Conservation (phyloP, 306 rosid species). For the Datisca glomerata region DNA sequence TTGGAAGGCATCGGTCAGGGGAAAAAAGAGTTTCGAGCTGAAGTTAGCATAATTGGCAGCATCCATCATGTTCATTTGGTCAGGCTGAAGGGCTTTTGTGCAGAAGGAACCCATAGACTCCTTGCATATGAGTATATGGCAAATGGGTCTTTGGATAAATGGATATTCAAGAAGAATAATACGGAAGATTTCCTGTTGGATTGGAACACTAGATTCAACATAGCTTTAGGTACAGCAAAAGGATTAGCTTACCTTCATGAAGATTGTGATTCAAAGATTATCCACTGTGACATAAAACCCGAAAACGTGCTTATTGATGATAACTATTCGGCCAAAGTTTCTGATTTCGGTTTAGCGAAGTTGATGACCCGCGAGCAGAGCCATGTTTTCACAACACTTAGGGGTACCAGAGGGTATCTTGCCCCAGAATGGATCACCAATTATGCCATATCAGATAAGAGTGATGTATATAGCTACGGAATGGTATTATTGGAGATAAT, state of each 20-base stretch:
- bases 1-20: slow-evolving; percentile 87
- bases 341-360: slow-evolving; percentile 85
- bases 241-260: slow-evolving; percentile 85
- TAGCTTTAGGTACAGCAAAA: slow-evolving; percentile 87
- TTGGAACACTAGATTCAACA: too few relatives aligned
- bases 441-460: slow-evolving; percentile 89
- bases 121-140: slow-evolving; percentile 81
- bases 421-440: slow-evolving; percentile 97
- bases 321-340: slow-evolving; percentile 65
- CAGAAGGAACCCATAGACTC: slow-evolving; percentile 71
- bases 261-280: slow-evolving; percentile 78
- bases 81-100: slow-evolving; percentile 70
- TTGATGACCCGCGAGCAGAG: slow-evolving; percentile 83
- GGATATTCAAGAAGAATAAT: too few relatives aligned
- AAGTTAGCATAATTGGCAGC: slow-evolving; percentile 92
- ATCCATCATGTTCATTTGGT: slow-evolving; percentile 88
- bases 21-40: slow-evolving; percentile 89
- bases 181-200: slow-evolving; percentile 36
- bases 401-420: slow-evolving; percentile 85
- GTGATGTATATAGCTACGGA: slow-evolving; percentile 87
- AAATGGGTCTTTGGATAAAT: slow-evolving; percentile 76
- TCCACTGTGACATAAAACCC: slow-evolving; percentile 92
- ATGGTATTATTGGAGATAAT: slow-evolving; percentile 80
- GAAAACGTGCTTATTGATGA: slow-evolving; percentile 85
- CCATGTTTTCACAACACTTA: slow-evolving; percentile 77